Base-by-base conservation (phyloP, 305 asterid genomes). In the Ajuga reptans region DNA sequence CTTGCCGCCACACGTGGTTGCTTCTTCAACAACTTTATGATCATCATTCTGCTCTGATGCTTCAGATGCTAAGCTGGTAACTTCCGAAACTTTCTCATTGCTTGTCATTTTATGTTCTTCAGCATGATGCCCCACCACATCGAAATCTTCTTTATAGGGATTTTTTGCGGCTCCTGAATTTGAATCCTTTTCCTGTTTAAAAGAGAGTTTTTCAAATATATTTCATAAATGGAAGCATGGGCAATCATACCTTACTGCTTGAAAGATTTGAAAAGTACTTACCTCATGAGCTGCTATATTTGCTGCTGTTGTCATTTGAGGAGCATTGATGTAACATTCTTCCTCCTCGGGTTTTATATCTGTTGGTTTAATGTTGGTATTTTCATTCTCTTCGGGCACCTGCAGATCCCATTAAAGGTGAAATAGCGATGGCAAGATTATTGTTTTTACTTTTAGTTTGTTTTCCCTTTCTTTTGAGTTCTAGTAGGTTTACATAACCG, bases 1-100 rank as follows among this genome's bases (percentile, higher is more conserved):
- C 63, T 56, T 43, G 68, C 71, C 78, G 12, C 21, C 47, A 15
- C 67, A 64, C 46, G 61, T 66, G 45, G 41, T 64, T 46, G 54
- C 77, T 68, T 68, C 74, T 16, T n/a, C 69, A 37, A 64, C 65
- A 46, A 45, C 49, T 58, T 43, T 15, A 46, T 29, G 60, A 52
- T 67, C 75, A 42, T 69, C 34, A 39, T 31, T 74, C 75, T 46
- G 50, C 69, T 34, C 76, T 29, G 69, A 41, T 41, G 71, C 77
- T 68, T 76, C 84, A 72, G 77, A 55, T 62, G 55, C 78, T 51
- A 64, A 43, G 75, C 64, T 64, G 68, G 86, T 73, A 66, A 36
- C 46, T n/a, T 69, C 59, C 59, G 63, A 53, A 60, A 17, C 73
- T 46, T 72, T 52, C 52, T 73, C 59, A 31, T 60, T 64, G 69